A percentile compares a stretch with the other conserved stretches of the same genome.
Evolutionary conservation across 371 early-diverging fungal genomes (phyloP).

Genomic region (Mucor ambiguus): DNA sequence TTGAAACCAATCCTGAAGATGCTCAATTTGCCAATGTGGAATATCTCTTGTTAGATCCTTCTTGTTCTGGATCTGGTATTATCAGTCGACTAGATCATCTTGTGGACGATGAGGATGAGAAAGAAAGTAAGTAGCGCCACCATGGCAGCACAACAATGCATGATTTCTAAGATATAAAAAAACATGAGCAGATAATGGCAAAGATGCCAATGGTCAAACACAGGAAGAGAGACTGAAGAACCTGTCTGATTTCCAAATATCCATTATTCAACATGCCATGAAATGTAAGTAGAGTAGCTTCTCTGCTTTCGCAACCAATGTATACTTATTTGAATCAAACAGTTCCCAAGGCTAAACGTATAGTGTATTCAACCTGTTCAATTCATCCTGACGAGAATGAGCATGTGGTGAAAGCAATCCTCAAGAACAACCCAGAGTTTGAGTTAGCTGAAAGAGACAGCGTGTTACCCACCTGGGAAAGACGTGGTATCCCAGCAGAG

Average conservation of each 20-base stretch:
- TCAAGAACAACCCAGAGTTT: slow-evolving; percentile 58
- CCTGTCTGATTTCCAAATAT: slow-evolving; percentile 76
- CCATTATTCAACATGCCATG: slow-evolving; percentile 70
- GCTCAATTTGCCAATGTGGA: slow-evolving; percentile 73
- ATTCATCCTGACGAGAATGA: slow-evolving; percentile 96
- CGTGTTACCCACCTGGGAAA: slow-evolving; percentile 75
- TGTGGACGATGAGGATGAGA: slow-evolving; percentile 62
- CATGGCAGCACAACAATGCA: neutral
- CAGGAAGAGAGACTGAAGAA: slow-evolving; percentile 70
- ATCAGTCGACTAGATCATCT: slow-evolving; percentile 84
- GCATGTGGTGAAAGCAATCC: slow-evolving; percentile 77
- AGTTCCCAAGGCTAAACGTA: slow-evolving; percentile 76
- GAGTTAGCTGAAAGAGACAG: slow-evolving; percentile 56
- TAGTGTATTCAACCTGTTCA: slow-evolving; percentile 98
- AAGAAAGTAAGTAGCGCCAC: slow-evolving; percentile 18
- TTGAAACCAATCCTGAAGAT: slow-evolving; percentile 67
- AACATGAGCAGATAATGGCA: slow-evolving; percentile 4
- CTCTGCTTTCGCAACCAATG: neutral
- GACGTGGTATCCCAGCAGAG: slow-evolving; percentile 67
- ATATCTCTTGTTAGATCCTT: slow-evolving; percentile 96
- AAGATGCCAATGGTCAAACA: slow-evolving; percentile 26
- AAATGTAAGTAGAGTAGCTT: slow-evolving; percentile 53
- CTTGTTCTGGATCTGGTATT: slow-evolving; percentile 98
- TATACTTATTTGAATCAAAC: neutral
- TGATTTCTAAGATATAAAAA: neutral